Evolutionary conservation across 495 filamentous ascomycete species (phyloP), one percentile per base, ranked within the genome.

Genomic region (Penicillium goetzii): DNA sequence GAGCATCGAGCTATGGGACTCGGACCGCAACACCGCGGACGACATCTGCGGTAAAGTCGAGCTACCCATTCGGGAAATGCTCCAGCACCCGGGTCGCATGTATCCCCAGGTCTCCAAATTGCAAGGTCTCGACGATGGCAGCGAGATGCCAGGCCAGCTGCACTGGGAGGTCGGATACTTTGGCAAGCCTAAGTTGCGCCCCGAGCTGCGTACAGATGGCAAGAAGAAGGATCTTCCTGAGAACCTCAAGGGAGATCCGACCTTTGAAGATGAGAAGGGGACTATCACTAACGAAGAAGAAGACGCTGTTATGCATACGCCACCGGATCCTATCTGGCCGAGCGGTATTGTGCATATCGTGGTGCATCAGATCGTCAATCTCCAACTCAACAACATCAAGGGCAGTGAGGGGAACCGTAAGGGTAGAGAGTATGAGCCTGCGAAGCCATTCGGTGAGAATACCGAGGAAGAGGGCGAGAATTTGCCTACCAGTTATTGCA

Each of bases 131-230:
- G 89, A 93, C 57, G 87, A 91, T 43, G 93, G 87, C 45, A 93
- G 86, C 65, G 85, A 85, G 58, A 97, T 98, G 93, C 94, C 94
- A 0, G 94, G 94, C 53, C 87, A 97, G 70, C 80, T 98, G 26
- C 89, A 94, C 72, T 97, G 94, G 94, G 94, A 97, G 72, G 92
- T 97, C 47, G 93, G 93, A 8, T 97, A 89, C 76, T 98, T 97
- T 59, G 86, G 86, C 58, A 97, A 97, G 79, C 91, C 94, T 4
- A 85, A 92, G 61, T 89, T 97, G 76, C 82, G 94, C 32, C 82
- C 87, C 34, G 93, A 92, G 28, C 80, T 98, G 41, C 81, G 91
- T 9, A 96, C 92, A 5, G 90, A 96, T 74, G 94, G 94, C 40
- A 91, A 92, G 77, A 88, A 97, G 71, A 81, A 83, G 58, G 88